Conservation (phyloP, 2,329 filamentous ascomycete genomes). For the Ophiostoma sp. region DNA sequence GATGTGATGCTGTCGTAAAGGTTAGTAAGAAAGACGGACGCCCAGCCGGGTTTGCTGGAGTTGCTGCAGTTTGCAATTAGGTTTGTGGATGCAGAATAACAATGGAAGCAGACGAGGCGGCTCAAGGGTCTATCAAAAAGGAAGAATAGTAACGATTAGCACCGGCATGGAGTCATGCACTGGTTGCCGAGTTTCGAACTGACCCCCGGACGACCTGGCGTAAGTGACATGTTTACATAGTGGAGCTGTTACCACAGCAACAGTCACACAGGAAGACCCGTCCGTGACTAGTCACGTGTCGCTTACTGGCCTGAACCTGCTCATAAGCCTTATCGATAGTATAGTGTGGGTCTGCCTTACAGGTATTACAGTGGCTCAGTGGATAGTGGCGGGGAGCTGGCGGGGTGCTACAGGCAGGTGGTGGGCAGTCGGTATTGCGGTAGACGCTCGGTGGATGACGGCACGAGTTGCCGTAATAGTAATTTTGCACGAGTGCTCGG, state of each 20-base stretch:
- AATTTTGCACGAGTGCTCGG: not conserved
- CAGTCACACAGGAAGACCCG: too few relatives aligned
- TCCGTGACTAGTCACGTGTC: not conserved
- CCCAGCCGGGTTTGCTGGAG: slow-evolving; percentile 2
- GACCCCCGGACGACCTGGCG: slow-evolving; percentile 13
- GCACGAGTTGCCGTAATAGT: not conserved
- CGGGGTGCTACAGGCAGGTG: not conserved
- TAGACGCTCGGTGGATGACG: not conserved
- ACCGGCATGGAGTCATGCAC: slow-evolving; percentile 18
- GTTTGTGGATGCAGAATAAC: slow-evolving; percentile 12
- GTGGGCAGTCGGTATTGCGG: not conserved
- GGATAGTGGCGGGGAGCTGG: not conserved
- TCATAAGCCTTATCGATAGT: slow-evolving; percentile 8
- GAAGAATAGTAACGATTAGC: slow-evolving; percentile 7
- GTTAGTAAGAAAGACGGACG: slow-evolving; percentile 12
- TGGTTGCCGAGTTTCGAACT: slow-evolving; percentile 18
- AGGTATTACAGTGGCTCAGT: not conserved
- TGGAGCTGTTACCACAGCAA: slow-evolving; percentile 23
- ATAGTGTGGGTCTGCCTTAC: not conserved
- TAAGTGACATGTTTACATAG: slow-evolving; percentile 23
- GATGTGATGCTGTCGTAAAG: slow-evolving; percentile 15
- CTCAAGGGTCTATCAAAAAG: not conserved
- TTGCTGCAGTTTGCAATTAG: slow-evolving; percentile 14
- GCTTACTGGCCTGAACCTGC: not conserved
- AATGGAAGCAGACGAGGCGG: not conserved